phyloP scores from a whole-genome alignment of 164 flowering plant genomes.

The Liquidambar formosana region DNA sequence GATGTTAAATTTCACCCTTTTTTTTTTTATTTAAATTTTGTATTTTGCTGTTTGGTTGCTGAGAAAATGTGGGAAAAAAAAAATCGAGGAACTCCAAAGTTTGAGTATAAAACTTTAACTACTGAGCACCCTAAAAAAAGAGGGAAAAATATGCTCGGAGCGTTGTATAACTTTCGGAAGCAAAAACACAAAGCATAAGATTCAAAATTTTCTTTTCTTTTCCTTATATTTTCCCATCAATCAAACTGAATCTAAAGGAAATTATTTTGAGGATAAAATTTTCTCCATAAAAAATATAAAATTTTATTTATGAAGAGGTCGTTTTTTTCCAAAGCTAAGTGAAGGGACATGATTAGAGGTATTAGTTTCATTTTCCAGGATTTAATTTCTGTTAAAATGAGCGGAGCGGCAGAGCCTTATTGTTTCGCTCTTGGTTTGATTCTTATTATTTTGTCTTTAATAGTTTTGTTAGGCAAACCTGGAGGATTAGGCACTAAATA shows the following conservation, averaged over 20 bases:
- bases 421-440: background rate
- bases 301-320: too few species aligned
- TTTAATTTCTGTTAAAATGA: too few species aligned
- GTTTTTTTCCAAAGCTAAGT: too few species aligned
- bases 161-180: background rate
- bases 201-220: background rate
- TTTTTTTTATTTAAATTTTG: too few species aligned
- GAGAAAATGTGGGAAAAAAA: constrained; percentile 11
- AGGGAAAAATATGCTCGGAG: too few species aligned
- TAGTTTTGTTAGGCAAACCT: background rate
- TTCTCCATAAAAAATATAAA: background rate
- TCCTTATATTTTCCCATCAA: background rate
- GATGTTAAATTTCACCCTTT: too few species aligned
- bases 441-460: background rate
- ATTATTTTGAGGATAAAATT: background rate
- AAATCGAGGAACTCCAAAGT: too few species aligned
- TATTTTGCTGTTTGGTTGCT: background rate
- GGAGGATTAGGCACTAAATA: background rate
- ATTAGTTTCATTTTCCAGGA: too few species aligned
- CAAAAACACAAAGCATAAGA: background rate
- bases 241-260: background rate
- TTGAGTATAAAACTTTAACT: background rate
- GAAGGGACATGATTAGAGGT: too few species aligned
- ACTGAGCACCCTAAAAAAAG: background rate
- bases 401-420: too few species aligned